These are phyloP conservation scores for Talaromyces sp. DNA, from an alignment of 2,329 filamentous ascomycete genomes.

Conservation along the genomic window DNA sequence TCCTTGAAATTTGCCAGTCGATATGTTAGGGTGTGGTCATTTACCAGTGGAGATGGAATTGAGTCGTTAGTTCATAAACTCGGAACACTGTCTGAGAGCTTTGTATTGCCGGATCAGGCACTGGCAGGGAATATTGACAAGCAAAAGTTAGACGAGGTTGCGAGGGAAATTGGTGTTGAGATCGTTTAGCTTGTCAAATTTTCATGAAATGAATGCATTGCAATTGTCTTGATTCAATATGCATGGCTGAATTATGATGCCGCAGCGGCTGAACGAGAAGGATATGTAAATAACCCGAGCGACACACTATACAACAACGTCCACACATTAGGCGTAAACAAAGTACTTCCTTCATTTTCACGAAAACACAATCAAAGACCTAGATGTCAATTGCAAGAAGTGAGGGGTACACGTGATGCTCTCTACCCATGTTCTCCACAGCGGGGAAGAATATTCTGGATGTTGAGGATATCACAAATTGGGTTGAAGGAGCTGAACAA, in stretches of 20 bases:
- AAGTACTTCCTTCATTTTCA: too few species aligned
- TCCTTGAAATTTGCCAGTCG: constrained; percentile 44
- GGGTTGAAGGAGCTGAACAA: not conserved
- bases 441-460: constrained; percentile 13
- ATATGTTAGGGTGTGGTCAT: constrained; percentile 48
- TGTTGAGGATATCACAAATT: not conserved
- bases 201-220: not conserved
- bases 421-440: not conserved
- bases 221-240: not conserved
- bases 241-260: not conserved
- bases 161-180: not conserved
- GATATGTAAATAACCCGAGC: not conserved
- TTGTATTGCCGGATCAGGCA: constrained; percentile 40
- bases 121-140: not conserved
- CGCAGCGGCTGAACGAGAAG: not conserved
- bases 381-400: not conserved
- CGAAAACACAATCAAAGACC: too few species aligned
- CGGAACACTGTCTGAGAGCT: constrained; percentile 33
- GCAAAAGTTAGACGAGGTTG: not conserved
- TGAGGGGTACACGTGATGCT: not conserved
- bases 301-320: not conserved
- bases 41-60: constrained; percentile 50
- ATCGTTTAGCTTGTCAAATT: not conserved
- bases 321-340: too few species aligned
- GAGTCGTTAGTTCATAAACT: constrained; percentile 44